These are phyloP conservation scores for Apiotrichum porosum DNA, from an alignment of 1,284 basidiomycete genomes.

Conservation along the genomic window DNA sequence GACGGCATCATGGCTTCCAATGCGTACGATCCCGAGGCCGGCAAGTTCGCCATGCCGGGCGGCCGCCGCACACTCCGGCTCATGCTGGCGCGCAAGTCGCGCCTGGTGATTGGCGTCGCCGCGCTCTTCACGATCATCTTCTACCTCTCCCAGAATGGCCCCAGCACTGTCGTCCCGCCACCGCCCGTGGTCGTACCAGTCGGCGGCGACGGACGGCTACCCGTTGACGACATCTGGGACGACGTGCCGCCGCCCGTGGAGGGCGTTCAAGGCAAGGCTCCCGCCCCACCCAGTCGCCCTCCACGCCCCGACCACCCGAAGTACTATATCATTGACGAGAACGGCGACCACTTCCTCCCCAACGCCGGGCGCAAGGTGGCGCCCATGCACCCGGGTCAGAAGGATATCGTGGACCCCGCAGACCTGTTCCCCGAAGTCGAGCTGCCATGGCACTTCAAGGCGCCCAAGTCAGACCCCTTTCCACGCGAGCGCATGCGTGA, in stretches of 20 bases:
- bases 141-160: constrained; percentile 1
- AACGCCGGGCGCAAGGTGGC: constrained; percentile 20
- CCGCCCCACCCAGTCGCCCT: neutral
- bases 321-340: constrained; percentile 24
- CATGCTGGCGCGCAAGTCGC: constrained; percentile 1
- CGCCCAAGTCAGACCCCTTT: constrained; percentile 20
- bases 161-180: neutral
- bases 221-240: constrained; percentile 1
- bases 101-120: constrained; percentile 3
- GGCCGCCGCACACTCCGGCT: constrained; percentile 3
- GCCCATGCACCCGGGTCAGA: constrained; percentile 32
- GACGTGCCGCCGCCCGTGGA: constrained; percentile 2
- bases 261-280: neutral
- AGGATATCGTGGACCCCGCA: constrained; percentile 20
- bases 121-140: neutral
- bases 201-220: neutral
- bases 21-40: constrained; percentile 6
- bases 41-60: neutral
- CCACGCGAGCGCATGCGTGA: constrained; percentile 24
- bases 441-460: constrained; percentile 13
- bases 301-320: constrained; percentile 1
- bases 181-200: neutral
- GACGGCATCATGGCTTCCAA: neutral
- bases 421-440: constrained; percentile 36
- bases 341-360: constrained; percentile 31